Evolutionary conservation across 306 rosid genomes (phyloP).

Genomic region (Vigna mungo): DNA sequence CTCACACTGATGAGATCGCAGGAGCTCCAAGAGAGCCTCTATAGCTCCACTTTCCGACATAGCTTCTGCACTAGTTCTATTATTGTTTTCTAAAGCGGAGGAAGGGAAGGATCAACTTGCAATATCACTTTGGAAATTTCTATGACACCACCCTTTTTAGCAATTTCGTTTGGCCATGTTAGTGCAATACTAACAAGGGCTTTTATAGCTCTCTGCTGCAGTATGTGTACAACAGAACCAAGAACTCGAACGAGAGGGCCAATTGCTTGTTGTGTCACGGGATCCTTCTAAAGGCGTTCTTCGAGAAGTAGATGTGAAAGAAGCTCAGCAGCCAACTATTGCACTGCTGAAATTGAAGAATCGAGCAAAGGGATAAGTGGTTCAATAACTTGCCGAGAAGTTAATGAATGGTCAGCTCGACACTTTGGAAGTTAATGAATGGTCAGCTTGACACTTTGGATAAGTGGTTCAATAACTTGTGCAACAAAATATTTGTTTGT

Average conservation of each 20-base stretch:
- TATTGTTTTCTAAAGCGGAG: slow-evolving; percentile 94
- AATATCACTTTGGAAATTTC: slow-evolving; percentile 93
- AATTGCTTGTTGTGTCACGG: slow-evolving; percentile 86
- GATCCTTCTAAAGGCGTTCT: slow-evolving; percentile 91
- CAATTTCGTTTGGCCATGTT: slow-evolving; percentile 97
- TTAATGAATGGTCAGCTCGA: slow-evolving; percentile 84
- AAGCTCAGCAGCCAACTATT: slow-evolving; percentile 98
- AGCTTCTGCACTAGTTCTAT: slow-evolving; percentile 92
- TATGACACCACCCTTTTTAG: slow-evolving; percentile 92
- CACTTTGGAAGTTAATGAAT: no score
- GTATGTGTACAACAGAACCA: slow-evolving; percentile 85
- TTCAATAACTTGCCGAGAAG: slow-evolving; percentile 86
- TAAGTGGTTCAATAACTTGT: no score
- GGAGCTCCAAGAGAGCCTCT: slow-evolving; percentile 97
- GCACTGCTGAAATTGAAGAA: slow-evolving; percentile 90
- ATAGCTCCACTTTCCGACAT: slow-evolving; percentile 99
- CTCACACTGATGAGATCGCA: slow-evolving; percentile 93
- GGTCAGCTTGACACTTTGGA: no score
- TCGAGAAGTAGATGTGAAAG: slow-evolving; percentile 88
- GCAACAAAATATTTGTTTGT: no score
- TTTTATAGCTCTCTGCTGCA: slow-evolving; percentile 98
- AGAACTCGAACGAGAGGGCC: slow-evolving; percentile 89
- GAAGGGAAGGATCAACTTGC: slow-evolving; percentile 94
- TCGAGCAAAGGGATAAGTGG: slow-evolving; percentile 94
- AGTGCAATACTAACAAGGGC: slow-evolving; percentile 94